Evolutionary conservation across 495 filamentous ascomycete species (phyloP).

Genomic region (Talaromyces liani): DNA sequence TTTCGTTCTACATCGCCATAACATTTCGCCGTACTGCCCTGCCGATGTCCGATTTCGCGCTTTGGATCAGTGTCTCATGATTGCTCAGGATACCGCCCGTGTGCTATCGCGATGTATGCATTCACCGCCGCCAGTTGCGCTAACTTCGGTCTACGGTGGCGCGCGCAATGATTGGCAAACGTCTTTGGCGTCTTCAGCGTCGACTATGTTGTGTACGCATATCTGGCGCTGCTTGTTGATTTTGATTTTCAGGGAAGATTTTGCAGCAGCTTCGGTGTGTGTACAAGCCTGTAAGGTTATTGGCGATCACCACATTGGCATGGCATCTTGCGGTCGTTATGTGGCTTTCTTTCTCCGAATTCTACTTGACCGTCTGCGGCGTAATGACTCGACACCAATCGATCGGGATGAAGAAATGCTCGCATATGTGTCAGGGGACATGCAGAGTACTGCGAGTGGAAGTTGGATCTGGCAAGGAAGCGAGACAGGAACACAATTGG

Average conservation of each 20-base stretch:
- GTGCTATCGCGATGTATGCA: conserved; percentile 61
- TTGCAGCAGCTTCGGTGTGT: conserved; percentile 62
- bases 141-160: conserved; percentile 13
- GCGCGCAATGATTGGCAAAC: conserved; percentile 37
- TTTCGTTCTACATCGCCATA: conserved; percentile 83
- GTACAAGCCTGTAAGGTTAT: conserved; percentile 63
- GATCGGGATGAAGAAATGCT: conserved; percentile 87
- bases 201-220: conserved; percentile 70
- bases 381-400: conserved; percentile 42
- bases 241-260: conserved; percentile 65
- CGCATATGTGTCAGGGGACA: conserved; percentile 79
- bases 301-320: conserved; percentile 60
- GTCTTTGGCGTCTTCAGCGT: conserved; percentile 45
- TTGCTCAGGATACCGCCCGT: conserved; percentile 67
- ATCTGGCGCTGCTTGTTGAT: conserved; percentile 86
- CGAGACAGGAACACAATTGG: conserved; percentile 41
- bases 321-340: conserved; percentile 74
- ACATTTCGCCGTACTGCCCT: conserved; percentile 68
- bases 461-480: conserved; percentile 82
- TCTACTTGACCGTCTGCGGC: conserved; percentile 50
- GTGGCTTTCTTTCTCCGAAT: conserved; percentile 72
- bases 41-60: conserved; percentile 57
- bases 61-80: conserved; percentile 67
- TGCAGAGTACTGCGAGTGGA: conserved; percentile 73
- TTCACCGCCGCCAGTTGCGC: conserved; percentile 13